Percentiles rank a stretch among this genome's conserved stretches.
phyloP scores from a whole-genome alignment of 345 rosid species.

The Arabidopsis arenosa region DNA sequence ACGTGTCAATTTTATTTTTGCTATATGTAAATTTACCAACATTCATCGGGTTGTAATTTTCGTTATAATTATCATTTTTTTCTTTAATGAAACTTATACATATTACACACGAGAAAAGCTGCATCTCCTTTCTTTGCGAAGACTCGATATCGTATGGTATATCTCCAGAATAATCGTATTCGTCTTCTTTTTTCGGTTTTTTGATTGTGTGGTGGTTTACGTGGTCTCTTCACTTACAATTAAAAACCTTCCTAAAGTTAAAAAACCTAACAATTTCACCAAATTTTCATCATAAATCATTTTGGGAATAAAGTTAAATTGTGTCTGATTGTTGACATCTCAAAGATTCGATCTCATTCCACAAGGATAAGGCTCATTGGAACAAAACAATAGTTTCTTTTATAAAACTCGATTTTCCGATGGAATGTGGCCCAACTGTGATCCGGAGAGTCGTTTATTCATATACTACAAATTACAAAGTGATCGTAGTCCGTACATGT shows the following conservation, averaged over 20 bases:
- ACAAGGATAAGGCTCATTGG: conserved; percentile 29
- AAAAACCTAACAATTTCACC: too few relatives aligned
- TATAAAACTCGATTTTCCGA: neutral
- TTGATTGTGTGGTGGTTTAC: neutral
- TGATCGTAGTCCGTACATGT: conserved; percentile 7
- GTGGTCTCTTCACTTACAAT: conserved; percentile 28
- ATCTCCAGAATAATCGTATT: conserved; percentile 21
- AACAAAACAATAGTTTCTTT: neutral
- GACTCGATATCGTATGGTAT: conserved; percentile 38
- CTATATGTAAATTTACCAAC: neutral
- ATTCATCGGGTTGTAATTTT: neutral
- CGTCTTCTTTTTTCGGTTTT: neutral
- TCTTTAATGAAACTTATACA: neutral
- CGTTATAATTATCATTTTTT: neutral
- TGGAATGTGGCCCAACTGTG: conserved; percentile 23
- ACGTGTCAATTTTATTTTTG: neutral
- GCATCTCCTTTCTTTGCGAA: conserved; percentile 21
- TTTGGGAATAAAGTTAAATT: conserved; percentile 26
- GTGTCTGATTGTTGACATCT: conserved; percentile 33
- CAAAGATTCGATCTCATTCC: conserved; percentile 33
- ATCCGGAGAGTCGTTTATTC: conserved; percentile 35
- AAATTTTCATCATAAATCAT: conserved; percentile 17
- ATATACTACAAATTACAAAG: neutral
- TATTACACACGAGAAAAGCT: conserved; percentile 11
- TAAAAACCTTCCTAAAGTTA: neutral